These are phyloP conservation scores for Aureoboletus auriporus DNA, from an alignment of 768 basidiomycete species.

Conservation along the genomic window DNA sequence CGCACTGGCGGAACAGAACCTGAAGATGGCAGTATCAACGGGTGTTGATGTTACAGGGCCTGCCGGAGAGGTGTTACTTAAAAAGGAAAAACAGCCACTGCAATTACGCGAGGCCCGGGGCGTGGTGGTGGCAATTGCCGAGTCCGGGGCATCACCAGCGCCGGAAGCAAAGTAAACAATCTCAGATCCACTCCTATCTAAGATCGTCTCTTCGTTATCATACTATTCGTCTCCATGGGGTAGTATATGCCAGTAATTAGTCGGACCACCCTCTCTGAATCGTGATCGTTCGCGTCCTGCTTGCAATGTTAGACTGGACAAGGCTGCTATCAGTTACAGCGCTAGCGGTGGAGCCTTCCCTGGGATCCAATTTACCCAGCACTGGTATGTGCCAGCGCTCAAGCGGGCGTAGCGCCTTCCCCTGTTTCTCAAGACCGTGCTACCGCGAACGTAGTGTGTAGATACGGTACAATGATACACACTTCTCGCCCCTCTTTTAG, in stretches of 20 bases:
- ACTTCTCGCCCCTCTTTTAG: constrained; percentile 11
- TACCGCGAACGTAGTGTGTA: background rate
- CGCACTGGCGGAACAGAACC: no score
- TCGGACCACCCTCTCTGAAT: background rate
- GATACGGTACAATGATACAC: constrained; percentile 7
- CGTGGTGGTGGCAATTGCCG: constrained; percentile 24
- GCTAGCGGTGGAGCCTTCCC: no score
- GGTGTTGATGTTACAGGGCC: no score
- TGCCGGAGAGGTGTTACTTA: no score
- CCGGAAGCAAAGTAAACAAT: constrained; percentile 31
- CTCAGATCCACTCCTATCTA: constrained; percentile 26
- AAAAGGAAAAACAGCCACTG: background rate
- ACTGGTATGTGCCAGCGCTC: constrained; percentile 13
- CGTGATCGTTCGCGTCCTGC: background rate
- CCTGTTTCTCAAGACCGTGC: constrained; percentile 7
- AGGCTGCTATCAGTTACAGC: no score
- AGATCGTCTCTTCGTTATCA: constrained; percentile 7
- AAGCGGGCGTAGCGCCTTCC: constrained; percentile 6
- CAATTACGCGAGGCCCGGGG: background rate
- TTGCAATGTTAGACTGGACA: background rate
- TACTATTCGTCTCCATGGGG: constrained; percentile 1
- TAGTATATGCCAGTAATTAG: background rate
- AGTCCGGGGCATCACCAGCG: constrained; percentile 29
- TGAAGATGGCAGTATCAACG: no score
- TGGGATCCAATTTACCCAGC: background rate